phyloP scores from a whole-genome alignment of 2,329 filamentous ascomycete species.

The Fusarium stilboides region DNA sequence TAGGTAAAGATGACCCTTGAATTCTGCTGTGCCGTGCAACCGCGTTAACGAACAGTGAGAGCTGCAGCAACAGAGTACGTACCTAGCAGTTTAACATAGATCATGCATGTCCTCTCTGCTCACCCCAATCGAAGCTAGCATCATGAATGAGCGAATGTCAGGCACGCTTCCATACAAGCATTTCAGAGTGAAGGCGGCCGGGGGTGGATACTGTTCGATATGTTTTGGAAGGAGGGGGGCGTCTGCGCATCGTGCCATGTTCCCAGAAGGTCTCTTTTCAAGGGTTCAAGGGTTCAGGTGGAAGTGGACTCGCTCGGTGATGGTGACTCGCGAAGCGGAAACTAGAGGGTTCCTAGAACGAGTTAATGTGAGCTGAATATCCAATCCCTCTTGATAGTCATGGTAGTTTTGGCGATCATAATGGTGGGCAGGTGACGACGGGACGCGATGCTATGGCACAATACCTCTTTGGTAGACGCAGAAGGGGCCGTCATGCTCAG shows the following conservation, averaged over 20 bases:
- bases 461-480: constrained; percentile 21
- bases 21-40: constrained; percentile 23
- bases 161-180: constrained; percentile 41
- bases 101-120: constrained; percentile 34
- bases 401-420: constrained; percentile 16
- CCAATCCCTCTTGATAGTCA: constrained; percentile 16
- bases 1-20: constrained; percentile 13
- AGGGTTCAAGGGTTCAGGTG: constrained; percentile 32
- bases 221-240: constrained; percentile 12
- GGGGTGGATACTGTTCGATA: constrained; percentile 16
- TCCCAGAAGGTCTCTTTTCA: constrained; percentile 11
- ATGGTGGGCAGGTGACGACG: constrained; percentile 43
- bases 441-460: constrained; percentile 29
- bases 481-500: constrained; percentile 5
- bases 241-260: constrained; percentile 19
- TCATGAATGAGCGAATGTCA: constrained; percentile 45
- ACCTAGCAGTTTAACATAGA: constrained; percentile 7
- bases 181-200: constrained; percentile 19
- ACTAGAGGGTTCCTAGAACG: not conserved
- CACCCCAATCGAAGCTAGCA: constrained; percentile 48
- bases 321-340: constrained; percentile 26
- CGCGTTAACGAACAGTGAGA: constrained; percentile 12
- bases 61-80: constrained; percentile 2
- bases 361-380: not conserved
- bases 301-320: constrained; percentile 33